Evolutionary conservation across 2,329 filamentous ascomycete species (phyloP), one percentile per base, ranked within the genome.

Genomic region (Leptodontidium sp.): DNA sequence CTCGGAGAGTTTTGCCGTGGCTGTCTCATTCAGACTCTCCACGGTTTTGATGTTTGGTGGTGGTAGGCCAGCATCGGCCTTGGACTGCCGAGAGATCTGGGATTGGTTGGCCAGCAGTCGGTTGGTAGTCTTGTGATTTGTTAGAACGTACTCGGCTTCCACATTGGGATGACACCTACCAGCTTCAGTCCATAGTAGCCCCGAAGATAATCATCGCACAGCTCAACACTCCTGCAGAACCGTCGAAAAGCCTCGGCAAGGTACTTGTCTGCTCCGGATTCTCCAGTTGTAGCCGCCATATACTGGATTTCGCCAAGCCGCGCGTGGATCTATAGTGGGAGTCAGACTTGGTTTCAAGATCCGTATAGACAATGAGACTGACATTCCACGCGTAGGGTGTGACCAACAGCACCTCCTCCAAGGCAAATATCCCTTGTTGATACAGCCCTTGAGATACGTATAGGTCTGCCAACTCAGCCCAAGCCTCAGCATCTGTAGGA

Each of bases 301-400:
- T 93, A 93, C 50, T 92, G 84, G 40, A 97, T 82, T 80, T 98
- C 96, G 17, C 94, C 96, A 32, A 98, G 81, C 61, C 92, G 89
- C 61, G 94, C 94, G 79, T 98, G 94, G 72, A 97, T 88, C 91
- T 96, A 76, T 65, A 64, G 40, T 5, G 50, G 61, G 53, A 66
- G 72, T 81, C 71, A 81, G 78, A 43, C 73, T 61, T 68, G 65
- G 49, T 29, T 66, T 21, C 29, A 21, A 24, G 21, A 29, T 61
- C 32, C 47, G 47, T 47, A 35, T 26, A 50, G 66, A 32, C 24
- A 29, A 32, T 40, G 40, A 45, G 69, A 79, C 92, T 79, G 80
- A 96, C 93, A 83, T 97, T 98, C 94, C 96, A 99, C 24, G 95
- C 93, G 82, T 97, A 97, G 4, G 96, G 95, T 64, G 89, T 88